phyloP scores from a whole-genome alignment of 2,329 filamentous ascomycete genomes.

The Periconia macrospinosa region DNA sequence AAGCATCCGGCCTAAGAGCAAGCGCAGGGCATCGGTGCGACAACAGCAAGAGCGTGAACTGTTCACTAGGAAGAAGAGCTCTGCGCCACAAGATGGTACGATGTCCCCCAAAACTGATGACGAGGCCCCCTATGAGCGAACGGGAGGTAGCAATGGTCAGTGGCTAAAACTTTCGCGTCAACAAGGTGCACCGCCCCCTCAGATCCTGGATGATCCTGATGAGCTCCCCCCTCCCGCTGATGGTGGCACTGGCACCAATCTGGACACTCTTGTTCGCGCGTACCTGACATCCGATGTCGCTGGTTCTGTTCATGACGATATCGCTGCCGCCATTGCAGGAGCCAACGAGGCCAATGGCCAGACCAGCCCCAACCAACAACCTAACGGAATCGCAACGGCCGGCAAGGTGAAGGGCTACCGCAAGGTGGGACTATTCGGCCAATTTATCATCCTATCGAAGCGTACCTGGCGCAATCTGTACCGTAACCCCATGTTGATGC shows the following conservation, averaged over 20 bases:
- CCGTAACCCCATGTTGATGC: conserved; percentile 96
- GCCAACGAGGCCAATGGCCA: conserved; percentile 71
- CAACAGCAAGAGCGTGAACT: conserved; percentile 87
- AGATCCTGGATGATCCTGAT: conserved; percentile 70
- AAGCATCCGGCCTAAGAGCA: conserved; percentile 66
- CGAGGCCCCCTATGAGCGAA: conserved; percentile 58
- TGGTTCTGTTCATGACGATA: conserved; percentile 73
- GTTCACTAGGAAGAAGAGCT: conserved; percentile 77
- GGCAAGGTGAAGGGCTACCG: conserved; percentile 76
- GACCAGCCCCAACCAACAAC: conserved; percentile 55
- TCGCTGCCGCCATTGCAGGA: conserved; percentile 66
- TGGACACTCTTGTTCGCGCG: conserved; percentile 77
- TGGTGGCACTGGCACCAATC: conserved; percentile 66
- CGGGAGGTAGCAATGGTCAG: conserved; percentile 52
- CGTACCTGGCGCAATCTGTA: conserved; percentile 98
- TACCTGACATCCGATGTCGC: conserved; percentile 81
- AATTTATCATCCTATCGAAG: conserved; percentile 86
- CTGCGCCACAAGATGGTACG: conserved; percentile 52
- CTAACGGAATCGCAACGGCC: conserved; percentile 57
- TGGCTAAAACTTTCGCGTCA: conserved; percentile 63
- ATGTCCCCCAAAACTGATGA: conserved; percentile 65
- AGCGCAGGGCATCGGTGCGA: conserved; percentile 78
- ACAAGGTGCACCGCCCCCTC: conserved; percentile 57
- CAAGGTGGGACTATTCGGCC: conserved; percentile 75
- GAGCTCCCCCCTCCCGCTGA: conserved; percentile 61